Percentiles rank a stretch among this genome's conserved stretches.
Conservation (phyloP, 2,329 filamentous ascomycete species). For the Trichoderma arundinaceum region DNA sequence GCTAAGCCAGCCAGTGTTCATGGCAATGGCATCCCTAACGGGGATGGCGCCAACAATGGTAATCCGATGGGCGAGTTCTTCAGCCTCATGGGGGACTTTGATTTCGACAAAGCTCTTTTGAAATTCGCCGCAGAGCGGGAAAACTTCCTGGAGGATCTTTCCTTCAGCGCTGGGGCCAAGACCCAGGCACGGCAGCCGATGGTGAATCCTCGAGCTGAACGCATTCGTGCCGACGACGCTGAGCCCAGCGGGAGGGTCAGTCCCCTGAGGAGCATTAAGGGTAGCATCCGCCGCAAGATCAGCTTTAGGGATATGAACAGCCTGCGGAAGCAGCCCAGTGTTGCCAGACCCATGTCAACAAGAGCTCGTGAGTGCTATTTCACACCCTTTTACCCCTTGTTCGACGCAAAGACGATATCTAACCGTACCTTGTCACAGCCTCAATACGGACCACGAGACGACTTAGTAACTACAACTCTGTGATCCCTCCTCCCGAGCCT, state of each 20-base stretch:
- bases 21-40: conserved; percentile 36
- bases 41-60: conserved; percentile 38
- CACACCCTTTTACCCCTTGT: background rate
- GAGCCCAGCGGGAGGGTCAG: conserved; percentile 59
- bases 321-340: conserved; percentile 81
- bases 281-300: conserved; percentile 89
- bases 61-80: conserved; percentile 37
- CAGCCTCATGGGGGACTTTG: conserved; percentile 67
- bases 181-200: conserved; percentile 72
- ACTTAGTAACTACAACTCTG: conserved; percentile 96
- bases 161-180: conserved; percentile 83
- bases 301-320: conserved; percentile 96
- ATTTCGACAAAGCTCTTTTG: conserved; percentile 90
- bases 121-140: conserved; percentile 98
- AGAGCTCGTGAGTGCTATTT: conserved; percentile 50
- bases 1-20: conserved; percentile 44
- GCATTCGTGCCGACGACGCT: conserved; percentile 76
- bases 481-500: conserved; percentile 91
- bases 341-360: conserved; percentile 65
- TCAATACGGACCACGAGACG: conserved; percentile 80
- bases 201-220: conserved; percentile 79
- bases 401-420: background rate
- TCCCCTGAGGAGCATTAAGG: conserved; percentile 68
- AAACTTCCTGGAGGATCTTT: conserved; percentile 89
- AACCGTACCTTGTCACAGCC: conserved; percentile 47